Percentiles rank a stretch among this genome's conserved stretches.
These are phyloP conservation scores for Torulaspora franciscae DNA, from an alignment of 805 yeast species.

Conservation along the genomic window DNA sequence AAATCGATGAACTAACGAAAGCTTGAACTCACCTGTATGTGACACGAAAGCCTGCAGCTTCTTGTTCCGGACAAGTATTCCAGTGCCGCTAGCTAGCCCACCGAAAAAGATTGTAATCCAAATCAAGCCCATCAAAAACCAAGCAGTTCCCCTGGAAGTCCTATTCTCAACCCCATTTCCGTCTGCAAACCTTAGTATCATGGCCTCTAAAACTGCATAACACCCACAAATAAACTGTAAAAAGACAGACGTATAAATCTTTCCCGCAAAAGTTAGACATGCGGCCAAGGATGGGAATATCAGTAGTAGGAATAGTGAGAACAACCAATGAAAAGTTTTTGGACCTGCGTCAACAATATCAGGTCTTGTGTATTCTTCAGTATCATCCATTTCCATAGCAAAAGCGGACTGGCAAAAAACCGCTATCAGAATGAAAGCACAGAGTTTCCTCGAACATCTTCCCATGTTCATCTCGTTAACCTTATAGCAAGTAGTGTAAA, in stretches of 20 bases:
- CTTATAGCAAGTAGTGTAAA: background rate
- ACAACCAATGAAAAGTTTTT: slow-evolving; percentile 62
- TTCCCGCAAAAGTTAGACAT: slow-evolving; percentile 51
- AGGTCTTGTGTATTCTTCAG: slow-evolving; percentile 35
- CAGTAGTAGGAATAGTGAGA: slow-evolving; percentile 44
- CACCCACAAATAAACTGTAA: slow-evolving; percentile 45
- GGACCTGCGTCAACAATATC: slow-evolving; percentile 44
- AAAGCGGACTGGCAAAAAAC: slow-evolving; percentile 5
- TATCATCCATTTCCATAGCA: slow-evolving; percentile 35
- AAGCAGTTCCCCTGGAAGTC: slow-evolving; percentile 63
- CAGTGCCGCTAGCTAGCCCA: slow-evolving; percentile 49
- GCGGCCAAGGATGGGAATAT: slow-evolving; percentile 55
- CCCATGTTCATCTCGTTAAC: background rate
- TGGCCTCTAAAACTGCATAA: slow-evolving; percentile 53
- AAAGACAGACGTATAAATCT: slow-evolving; percentile 41
- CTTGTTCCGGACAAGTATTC: slow-evolving; percentile 37
- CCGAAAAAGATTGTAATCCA: slow-evolving; percentile 49
- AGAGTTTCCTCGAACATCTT: background rate
- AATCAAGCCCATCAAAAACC: slow-evolving; percentile 49
- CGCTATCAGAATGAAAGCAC: background rate
- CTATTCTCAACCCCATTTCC: slow-evolving; percentile 59
- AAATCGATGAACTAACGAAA: slow-evolving; percentile 39
- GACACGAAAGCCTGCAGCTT: slow-evolving; percentile 36
- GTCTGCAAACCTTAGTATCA: slow-evolving; percentile 60
- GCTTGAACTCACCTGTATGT: slow-evolving; percentile 37